Conservation (phyloP, 306 rosid genomes). For the Lathyrus oleraceus region DNA sequence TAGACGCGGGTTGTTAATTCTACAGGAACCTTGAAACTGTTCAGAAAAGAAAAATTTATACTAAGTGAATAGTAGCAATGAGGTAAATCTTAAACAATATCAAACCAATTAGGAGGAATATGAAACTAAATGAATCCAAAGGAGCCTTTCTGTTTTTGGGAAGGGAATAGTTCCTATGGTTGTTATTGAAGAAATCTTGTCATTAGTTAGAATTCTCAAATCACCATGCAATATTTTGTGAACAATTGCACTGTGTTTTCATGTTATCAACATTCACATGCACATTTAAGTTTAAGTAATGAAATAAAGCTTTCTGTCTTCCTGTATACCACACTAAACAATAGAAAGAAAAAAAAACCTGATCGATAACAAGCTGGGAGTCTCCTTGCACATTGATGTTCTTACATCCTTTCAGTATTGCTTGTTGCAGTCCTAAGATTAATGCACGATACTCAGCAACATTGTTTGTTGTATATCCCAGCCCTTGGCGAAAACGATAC, state of each 20-base stretch:
- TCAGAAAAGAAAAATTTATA: background rate
- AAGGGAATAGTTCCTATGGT: background rate
- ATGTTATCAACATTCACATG: background rate
- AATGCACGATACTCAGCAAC: slow-evolving; percentile 83
- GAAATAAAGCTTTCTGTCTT: background rate
- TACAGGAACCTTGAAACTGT: background rate
- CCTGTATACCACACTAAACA: background rate
- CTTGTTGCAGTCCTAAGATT: slow-evolving; percentile 68
- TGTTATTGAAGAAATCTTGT: background rate
- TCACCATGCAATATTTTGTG: background rate
- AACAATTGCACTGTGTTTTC: background rate
- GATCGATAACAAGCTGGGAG: slow-evolving; percentile 80
- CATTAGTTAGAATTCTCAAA: background rate
- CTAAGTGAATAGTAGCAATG: too few species aligned
- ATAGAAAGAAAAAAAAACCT: slow-evolving; percentile 55
- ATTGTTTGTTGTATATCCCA: slow-evolving; percentile 69
- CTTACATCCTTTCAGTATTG: slow-evolving; percentile 63
- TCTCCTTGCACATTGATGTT: slow-evolving; percentile 66
- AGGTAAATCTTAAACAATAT: too few species aligned
- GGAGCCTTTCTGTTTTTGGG: too few species aligned
- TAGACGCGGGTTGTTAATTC: background rate
- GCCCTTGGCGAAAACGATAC: slow-evolving; percentile 70
- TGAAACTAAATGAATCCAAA: background rate
- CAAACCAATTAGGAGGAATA: background rate
- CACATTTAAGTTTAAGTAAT: background rate